Conservation (phyloP, 305 asterid species). For the Fraxinus floribunda region DNA sequence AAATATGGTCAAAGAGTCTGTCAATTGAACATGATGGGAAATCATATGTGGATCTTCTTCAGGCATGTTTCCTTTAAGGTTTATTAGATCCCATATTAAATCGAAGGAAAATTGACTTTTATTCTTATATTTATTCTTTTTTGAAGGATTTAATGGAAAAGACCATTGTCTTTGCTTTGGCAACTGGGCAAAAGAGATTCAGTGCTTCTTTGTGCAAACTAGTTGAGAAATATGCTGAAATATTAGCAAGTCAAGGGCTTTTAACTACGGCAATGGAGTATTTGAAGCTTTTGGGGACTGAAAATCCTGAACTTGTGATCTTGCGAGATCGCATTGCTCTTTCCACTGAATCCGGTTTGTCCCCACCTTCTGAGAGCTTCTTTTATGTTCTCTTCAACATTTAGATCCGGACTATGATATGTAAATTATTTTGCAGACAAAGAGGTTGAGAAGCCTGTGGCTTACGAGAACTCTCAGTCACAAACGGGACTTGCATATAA, state of each 20-base stretch:
- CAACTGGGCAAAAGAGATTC: constrained; percentile 84
- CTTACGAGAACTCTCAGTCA: constrained; percentile 46
- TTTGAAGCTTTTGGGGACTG: constrained; percentile 87
- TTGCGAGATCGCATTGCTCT: constrained; percentile 85
- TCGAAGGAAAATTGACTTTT: constrained; percentile 12
- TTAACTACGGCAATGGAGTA: constrained; percentile 90
- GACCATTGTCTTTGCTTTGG: constrained; percentile 90
- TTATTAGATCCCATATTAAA: constrained; percentile 19
- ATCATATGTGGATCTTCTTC: constrained; percentile 79
- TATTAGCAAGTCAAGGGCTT: constrained; percentile 97
- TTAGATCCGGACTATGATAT: neutral
- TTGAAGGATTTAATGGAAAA: constrained; percentile 96
- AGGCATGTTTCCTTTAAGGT: constrained; percentile 39
- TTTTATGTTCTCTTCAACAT: neutral
- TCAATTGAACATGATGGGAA: constrained; percentile 71
- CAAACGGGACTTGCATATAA: constrained; percentile 48
- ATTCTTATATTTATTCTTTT: constrained; percentile 15
- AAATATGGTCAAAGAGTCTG: constrained; percentile 87
- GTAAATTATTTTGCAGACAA: constrained; percentile 46
- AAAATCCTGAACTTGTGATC: constrained; percentile 78
- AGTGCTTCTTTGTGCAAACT: constrained; percentile 85
- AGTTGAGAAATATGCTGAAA: constrained; percentile 96
- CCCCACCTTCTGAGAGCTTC: constrained; percentile 6
- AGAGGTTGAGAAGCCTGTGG: constrained; percentile 43
- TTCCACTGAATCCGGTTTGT: constrained; percentile 74